Base-by-base conservation (phyloP, 495 filamentous ascomycete genomes). In the Aspergillus egyptiacus region DNA sequence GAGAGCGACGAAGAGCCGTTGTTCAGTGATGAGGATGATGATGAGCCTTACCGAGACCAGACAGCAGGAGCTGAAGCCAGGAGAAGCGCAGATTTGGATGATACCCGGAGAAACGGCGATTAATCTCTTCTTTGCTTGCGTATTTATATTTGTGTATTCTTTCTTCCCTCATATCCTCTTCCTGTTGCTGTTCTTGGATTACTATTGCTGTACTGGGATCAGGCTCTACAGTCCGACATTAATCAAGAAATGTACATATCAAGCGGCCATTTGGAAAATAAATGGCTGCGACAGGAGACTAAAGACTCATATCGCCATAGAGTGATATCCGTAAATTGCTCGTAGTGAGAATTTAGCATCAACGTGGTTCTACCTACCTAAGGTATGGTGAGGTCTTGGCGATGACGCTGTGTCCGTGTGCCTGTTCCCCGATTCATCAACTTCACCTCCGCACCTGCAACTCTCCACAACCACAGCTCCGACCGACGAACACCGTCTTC, bases 1-100 rank as follows among this genome's bases (percentile, higher is more conserved):
- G 82, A 86, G 55, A 83, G 79, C 49, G 91, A 93, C 41, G 87
- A 89, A 48, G 79, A 82, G 37, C 57, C 57, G 15, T 61, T 78
- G 28, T 77, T 78, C 49, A 80, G 78, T 48, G 78, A 80, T 32
- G 80, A 78, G 19, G 76, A 80, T 6, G 72, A 78, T 23, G 76
- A 80, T 5, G 73, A 72, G 23, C 61, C 65, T 3, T 75, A 74
- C 36, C 59, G 56, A 23, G 70, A 75, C 55, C 61, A 61, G 22
- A 35, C 34, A 15, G 17, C 27, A 48, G 51, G 60, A 45, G 47
- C 19, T 8, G 28, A 33, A 5, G 17, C 28, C 6, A 62, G 54
- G 40, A 61, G 48, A 46, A 57, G 40, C n/a, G 23, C 38, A 43
- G 59, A 40, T 54, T 56, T 42, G 34, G 51, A 48, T 50, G 59